Evolutionary conservation across 1,284 basidiomycete species (phyloP).

Genomic region (Polyporus tsugae): DNA sequence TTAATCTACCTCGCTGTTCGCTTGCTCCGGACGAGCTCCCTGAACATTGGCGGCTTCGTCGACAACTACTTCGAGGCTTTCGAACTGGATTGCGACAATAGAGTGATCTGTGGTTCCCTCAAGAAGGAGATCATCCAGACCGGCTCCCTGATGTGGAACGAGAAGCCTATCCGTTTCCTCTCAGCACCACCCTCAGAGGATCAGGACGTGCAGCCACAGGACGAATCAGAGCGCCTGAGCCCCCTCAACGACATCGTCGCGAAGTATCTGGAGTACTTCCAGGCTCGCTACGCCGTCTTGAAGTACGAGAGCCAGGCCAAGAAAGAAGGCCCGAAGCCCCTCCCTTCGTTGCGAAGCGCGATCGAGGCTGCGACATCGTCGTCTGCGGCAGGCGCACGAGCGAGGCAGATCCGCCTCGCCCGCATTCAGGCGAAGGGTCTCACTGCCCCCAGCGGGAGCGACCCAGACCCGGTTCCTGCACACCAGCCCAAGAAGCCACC

Average conservation of each 20-base stretch:
- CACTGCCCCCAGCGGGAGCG: neutral
- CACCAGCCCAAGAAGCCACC: neutral
- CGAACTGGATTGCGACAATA: neutral
- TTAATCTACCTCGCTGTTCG: slow-evolving; percentile 18
- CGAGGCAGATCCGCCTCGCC: neutral
- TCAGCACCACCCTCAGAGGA: no score
- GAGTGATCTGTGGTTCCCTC: neutral
- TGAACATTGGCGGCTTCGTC: slow-evolving; percentile 3
- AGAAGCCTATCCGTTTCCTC: neutral
- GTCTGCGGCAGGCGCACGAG: neutral
- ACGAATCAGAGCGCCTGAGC: neutral
- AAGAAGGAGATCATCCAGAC: neutral
- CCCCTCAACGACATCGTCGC: slow-evolving; percentile 9
- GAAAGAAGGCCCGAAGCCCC: neutral
- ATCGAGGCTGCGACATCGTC: neutral
- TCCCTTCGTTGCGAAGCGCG: neutral
- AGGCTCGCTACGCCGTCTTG: slow-evolving; percentile 8
- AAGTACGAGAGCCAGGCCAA: neutral
- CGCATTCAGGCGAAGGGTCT: neutral
- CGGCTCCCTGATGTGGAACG: neutral
- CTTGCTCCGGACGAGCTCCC: slow-evolving; percentile 6
- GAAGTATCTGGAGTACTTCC: neutral
- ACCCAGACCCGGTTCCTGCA: neutral
- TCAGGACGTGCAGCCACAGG: neutral
- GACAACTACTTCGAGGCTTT: slow-evolving; percentile 10